Evolutionary conservation across 495 filamentous ascomycete genomes (phyloP), one percentile per base, ranked within the genome.

Genomic region (Polyplosphaeria fusca): DNA sequence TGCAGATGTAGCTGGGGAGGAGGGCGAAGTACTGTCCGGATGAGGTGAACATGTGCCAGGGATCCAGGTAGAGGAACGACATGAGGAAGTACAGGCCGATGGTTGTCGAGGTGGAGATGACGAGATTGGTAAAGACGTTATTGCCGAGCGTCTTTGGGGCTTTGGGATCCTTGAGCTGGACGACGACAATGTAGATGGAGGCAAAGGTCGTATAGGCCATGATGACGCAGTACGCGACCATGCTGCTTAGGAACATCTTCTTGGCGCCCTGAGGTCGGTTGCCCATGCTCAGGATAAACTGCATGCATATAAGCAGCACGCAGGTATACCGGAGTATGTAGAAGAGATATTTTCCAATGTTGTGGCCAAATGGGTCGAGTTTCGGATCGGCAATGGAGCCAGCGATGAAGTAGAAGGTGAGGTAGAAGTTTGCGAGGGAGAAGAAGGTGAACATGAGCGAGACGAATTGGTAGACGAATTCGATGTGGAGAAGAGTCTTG

Each of bases 1-100:
- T 96, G 78, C 93, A 96, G 73, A 99, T 94, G 75, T 97, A 99
- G 42, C 76, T 82, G 0, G 93, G 93, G 22, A 99, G 77, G 24
- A 99, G 82, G 43, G 89, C 78, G 67, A 97, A 95, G 76, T 99
- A 99, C 70, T 96, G 91, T n/a, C 80, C 79, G 0, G 88, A 85
- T 1, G 82, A 88, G 25, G 94, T 99, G 73, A 97, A 88, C 90
- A 99, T 95, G 76, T 99, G 93, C 94, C 94, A 99, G 0, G 94
- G 94, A 66, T 97, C 94, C 23, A 96, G 83, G 73, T 97, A 99
- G 24, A 99, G 71, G 76, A 97, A 93, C 55, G 83, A 88, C 81
- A 91, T 95, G 73, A 95, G 77, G 77, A 99, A 95, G 78, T 97
- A 97, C 1, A 99, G 77, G 0, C 94, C 94, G 32, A 97, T 73